Percentiles rank a stretch among this genome's conserved stretches.
Evolutionary conservation across 2,329 filamentous ascomycete species (phyloP).

Genomic region (Clonostachys chloroleuca): DNA sequence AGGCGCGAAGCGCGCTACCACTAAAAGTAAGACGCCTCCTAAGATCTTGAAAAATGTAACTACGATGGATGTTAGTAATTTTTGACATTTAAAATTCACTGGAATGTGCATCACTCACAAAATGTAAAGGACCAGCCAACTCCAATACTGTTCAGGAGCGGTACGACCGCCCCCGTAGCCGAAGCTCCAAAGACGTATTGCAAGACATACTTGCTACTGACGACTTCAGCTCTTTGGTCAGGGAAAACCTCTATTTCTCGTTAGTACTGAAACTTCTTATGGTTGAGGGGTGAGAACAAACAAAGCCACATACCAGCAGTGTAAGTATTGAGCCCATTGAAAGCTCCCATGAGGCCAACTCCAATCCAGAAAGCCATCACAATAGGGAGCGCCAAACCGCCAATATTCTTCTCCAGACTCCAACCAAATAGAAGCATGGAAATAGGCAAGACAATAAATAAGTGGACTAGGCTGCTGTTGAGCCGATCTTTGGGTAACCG

Average conservation of each 20-base stretch:
- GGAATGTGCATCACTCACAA: background rate
- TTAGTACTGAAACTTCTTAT: background rate
- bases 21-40: too few relatives aligned
- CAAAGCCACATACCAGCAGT: constrained; percentile 20
- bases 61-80: too few relatives aligned
- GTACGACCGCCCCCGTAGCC: background rate
- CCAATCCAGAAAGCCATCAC: constrained; percentile 23
- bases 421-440: constrained; percentile 26
- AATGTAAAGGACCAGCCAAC: constrained; percentile 3
- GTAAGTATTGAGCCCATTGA: constrained; percentile 31
- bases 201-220: constrained; percentile 9
- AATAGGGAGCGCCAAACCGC: constrained; percentile 25
- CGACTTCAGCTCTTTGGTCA: constrained; percentile 6
- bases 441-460: constrained; percentile 22
- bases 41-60: too few relatives aligned
- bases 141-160: background rate
- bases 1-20: too few relatives aligned
- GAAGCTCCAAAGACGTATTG: constrained; percentile 9
- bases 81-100: too few relatives aligned
- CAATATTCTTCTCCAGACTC: constrained; percentile 21
- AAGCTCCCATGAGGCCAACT: constrained; percentile 26
- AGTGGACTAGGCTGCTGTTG: constrained; percentile 18
- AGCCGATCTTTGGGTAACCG: constrained; percentile 22
- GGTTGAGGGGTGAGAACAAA: background rate
- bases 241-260: constrained; percentile 7